Base-by-base conservation (phyloP, 2,329 filamentous ascomycete genomes). In the Nannizzia gypsea region DNA sequence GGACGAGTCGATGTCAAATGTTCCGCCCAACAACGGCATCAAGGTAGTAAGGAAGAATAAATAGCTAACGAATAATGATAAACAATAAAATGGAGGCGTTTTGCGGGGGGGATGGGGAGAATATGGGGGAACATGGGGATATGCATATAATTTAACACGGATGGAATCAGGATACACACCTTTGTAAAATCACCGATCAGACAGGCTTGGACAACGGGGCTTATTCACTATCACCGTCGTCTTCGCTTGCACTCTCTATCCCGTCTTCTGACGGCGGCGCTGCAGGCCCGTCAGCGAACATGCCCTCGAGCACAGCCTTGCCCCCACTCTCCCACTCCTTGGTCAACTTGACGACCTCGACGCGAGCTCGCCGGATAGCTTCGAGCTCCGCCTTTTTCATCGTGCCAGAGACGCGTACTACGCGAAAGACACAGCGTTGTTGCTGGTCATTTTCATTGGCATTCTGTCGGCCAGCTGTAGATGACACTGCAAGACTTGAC, bases 361-460 rank as follows among this genome's bases (percentile, higher is more conserved):
- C 78, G 66, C 87, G 85, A 46, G 90, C 89, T 62, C 89, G 80
- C 3, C 85, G 81, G 67, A 97, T 87, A 38, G 90, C 90, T 72
- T 96, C 91, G 70, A 95, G 86, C 73, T 97, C 91, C 1, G 85
- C 87, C 73, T 95, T 96, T 66, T 86, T 86, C 68, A 99, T 96
- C 2, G 93, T 99, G 15, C 92, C 93, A 64, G 89, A 93, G 13
- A 96, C 89, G 63, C 89, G 82, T 5, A 95, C 83, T 13, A 99
- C 90, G 52, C 86, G 84, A 63, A 95, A 88, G 1, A 92, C 86
- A 67, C 91, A 95, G 0, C 82, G 78, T 8, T 67, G 64, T 31
- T 67, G 66, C 8, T 42, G 38, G 38, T 17, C 38, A n/a, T n/a
- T 8, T 2, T n/a, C 38, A 15, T 36, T 36, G 38, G 58, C n/a